phyloP scores from a whole-genome alignment of 306 rosid genomes.

The Gynostemma pentaphyllum region DNA sequence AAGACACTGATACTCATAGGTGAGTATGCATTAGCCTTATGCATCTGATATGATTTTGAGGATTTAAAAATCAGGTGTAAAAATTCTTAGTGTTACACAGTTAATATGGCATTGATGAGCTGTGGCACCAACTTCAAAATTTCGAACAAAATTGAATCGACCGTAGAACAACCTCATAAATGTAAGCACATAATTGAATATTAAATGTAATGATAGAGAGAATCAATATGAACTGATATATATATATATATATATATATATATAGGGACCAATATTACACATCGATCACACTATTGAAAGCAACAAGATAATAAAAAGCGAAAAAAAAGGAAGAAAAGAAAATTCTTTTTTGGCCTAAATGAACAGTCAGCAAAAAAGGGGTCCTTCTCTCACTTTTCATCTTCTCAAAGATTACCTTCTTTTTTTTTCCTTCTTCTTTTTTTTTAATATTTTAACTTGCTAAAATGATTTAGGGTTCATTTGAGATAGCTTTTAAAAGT shows the following conservation, averaged over 20 bases:
- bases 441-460: background rate
- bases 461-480: background rate
- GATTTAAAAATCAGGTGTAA: too few species aligned
- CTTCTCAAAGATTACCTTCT: background rate
- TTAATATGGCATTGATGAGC: background rate
- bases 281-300: background rate
- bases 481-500: too few species aligned
- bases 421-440: too few species aligned
- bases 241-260: too few species aligned
- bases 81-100: too few species aligned
- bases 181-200: background rate
- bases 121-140: too few species aligned
- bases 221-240: background rate
- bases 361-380: slow-evolving; percentile 7
- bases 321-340: background rate
- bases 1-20: too few species aligned
- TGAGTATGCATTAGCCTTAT: too few species aligned
- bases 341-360: background rate
- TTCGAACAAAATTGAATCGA: background rate
- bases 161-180: slow-evolving; percentile 8
- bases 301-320: slow-evolving; percentile 8
- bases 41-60: too few species aligned
- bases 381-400: background rate
- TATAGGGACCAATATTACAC: background rate
- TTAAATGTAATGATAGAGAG: slow-evolving; percentile 6